Conservation (phyloP, 495 filamentous ascomycete species). For the Trichoderma virens region DNA sequence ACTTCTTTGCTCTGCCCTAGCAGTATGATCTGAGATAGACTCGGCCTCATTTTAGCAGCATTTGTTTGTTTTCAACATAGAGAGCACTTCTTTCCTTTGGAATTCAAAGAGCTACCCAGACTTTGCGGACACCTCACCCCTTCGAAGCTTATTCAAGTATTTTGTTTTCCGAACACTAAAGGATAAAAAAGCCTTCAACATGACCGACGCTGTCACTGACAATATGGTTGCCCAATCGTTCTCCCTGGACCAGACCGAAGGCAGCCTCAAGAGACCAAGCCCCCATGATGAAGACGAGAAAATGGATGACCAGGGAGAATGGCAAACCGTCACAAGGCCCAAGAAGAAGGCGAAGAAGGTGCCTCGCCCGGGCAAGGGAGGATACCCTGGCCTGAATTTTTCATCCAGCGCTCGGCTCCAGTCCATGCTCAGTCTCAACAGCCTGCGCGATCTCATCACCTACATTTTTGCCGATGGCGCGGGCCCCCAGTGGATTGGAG, state of each 20-base stretch:
- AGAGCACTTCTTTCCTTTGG: too few species aligned
- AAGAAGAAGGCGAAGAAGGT: constrained; percentile 54
- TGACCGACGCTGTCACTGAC: background rate
- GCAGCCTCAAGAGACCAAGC: constrained; percentile 31
- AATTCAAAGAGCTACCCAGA: too few species aligned
- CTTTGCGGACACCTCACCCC: too few species aligned
- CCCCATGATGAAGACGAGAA: constrained; percentile 34
- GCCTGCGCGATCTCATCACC: constrained; percentile 74
- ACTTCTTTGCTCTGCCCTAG: too few species aligned
- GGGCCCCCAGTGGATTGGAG: constrained; percentile 79
- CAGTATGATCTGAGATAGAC: too few species aligned
- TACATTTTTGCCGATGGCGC: constrained; percentile 82
- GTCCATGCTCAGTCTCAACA: constrained; percentile 63
- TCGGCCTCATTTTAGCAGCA: too few species aligned
- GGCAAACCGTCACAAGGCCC: constrained; percentile 43
- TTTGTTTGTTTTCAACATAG: too few species aligned
- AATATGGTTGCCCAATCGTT: constrained; percentile 5
- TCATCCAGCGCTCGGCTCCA: constrained; percentile 60
- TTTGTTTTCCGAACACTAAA: too few species aligned
- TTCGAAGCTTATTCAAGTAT: too few species aligned
- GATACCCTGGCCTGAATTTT: constrained; percentile 69
- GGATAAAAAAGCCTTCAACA: background rate
- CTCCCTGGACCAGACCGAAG: constrained; percentile 16
- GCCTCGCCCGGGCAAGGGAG: constrained; percentile 39
- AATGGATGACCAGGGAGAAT: constrained; percentile 25